Conservation (phyloP, 495 filamentous ascomycete genomes). For the Hypoxylon cercidicola region DNA sequence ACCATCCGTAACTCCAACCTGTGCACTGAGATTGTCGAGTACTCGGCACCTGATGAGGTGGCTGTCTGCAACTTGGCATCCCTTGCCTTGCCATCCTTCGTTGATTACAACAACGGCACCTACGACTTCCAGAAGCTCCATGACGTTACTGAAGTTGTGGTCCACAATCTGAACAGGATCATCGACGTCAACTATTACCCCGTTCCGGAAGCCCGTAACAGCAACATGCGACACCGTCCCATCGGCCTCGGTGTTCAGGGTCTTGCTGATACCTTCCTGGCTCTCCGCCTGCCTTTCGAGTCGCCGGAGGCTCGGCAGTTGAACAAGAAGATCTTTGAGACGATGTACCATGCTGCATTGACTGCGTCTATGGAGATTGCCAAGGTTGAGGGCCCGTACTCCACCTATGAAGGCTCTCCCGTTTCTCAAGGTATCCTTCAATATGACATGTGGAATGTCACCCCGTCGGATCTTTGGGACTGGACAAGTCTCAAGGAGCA, state of each 20-base stretch:
- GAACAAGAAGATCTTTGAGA: constrained; percentile 99
- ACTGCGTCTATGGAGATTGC: constrained; percentile 89
- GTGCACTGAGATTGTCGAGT: constrained; percentile 98
- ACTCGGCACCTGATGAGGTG: constrained; percentile 95
- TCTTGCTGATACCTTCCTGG: constrained; percentile 98
- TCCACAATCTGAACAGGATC: constrained; percentile 95
- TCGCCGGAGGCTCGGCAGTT: constrained; percentile 91
- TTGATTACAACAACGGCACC: constrained; percentile 79
- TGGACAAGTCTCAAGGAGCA: constrained; percentile 89
- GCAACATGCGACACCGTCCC: constrained; percentile 95
- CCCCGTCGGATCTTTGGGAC: constrained; percentile 94
- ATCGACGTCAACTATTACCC: constrained; percentile 98
- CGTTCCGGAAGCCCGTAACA: constrained; percentile 88
- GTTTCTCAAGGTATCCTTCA: constrained; percentile 96
- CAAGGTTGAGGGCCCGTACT: constrained; percentile 82
- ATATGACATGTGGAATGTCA: constrained; percentile 98
- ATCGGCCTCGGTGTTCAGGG: constrained; percentile 97
- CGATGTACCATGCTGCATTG: constrained; percentile 96
- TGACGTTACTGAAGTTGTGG: constrained; percentile 88
- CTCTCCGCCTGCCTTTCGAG: constrained; percentile 95
- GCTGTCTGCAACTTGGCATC: constrained; percentile 98
- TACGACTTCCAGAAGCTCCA: constrained; percentile 97
- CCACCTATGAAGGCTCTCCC: constrained; percentile 91
- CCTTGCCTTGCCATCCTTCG: constrained; percentile 86
- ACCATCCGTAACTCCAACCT: constrained; percentile 98